Evolutionary conservation across 73 alveolate species (phyloP).

Genomic region (Diophrys sp.): DNA sequence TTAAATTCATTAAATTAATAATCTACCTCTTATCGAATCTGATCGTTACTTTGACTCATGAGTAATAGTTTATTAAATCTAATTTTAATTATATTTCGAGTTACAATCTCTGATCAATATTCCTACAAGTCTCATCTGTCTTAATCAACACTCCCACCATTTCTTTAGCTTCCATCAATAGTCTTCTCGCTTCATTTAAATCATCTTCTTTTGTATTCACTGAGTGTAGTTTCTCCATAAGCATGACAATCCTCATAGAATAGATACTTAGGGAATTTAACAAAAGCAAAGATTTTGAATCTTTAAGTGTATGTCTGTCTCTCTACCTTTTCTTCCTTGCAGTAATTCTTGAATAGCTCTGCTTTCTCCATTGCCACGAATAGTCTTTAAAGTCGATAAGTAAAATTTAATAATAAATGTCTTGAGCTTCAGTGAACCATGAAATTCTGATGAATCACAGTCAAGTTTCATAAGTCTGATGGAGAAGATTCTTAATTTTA

Average conservation of each 20-base stretch:
- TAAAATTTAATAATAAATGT: too few species aligned
- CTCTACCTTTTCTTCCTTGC: conserved; percentile 20
- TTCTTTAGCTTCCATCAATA: not conserved
- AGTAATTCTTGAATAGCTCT: conserved; percentile 10
- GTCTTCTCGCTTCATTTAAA: not conserved
- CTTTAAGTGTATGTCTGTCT: conserved; percentile 30
- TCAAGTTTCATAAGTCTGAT: too few species aligned
- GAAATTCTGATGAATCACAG: too few species aligned
- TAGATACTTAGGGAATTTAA: conserved; percentile 40
- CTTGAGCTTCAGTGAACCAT: too few species aligned
- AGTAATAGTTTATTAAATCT: too few species aligned
- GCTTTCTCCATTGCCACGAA: conserved; percentile 7
- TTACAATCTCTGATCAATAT: too few species aligned
- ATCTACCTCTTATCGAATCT: too few species aligned
- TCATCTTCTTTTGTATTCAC: not conserved
- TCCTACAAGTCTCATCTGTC: not conserved
- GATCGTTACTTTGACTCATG: too few species aligned
- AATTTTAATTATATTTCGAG: too few species aligned
- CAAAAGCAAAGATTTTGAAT: conserved; percentile 14
- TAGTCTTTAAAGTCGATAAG: conserved; percentile 6
- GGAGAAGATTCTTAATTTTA: too few species aligned
- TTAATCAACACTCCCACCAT: not conserved
- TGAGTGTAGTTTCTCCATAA: conserved; percentile 6
- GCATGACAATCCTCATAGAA: conserved; percentile 34
- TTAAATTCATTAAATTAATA: too few species aligned